A percentile compares a stretch with the other conserved stretches of the same genome.
phyloP scores from a whole-genome alignment of 768 basidiomycete genomes.

The Suillus weaverae region DNA sequence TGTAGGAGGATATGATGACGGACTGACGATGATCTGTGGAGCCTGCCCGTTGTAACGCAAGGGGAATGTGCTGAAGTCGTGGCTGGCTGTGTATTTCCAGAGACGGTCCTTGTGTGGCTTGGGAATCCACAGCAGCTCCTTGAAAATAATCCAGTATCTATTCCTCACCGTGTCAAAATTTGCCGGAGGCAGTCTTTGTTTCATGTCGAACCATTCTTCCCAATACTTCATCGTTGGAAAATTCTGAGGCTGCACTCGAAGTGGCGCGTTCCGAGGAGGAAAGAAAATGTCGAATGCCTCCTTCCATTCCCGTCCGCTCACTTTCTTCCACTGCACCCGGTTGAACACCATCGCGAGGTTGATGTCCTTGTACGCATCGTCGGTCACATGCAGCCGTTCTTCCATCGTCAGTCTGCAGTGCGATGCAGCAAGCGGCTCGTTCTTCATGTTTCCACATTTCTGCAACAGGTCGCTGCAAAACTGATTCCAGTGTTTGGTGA shows the following conservation, averaged over 20 bases:
- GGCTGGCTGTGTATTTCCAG: background rate
- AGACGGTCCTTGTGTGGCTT: conserved; percentile 1
- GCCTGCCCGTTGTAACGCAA: background rate
- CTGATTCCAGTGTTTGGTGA: background rate
- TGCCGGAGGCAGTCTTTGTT: background rate
- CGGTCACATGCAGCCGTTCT: background rate
- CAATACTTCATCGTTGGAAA: background rate
- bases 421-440: background rate
- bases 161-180: background rate
- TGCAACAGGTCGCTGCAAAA: background rate
- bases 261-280: background rate
- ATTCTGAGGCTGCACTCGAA: background rate
- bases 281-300: background rate
- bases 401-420: background rate
- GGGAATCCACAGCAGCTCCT: background rate
- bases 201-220: background rate
- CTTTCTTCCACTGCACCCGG: background rate
- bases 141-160: background rate
- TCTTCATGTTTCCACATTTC: conserved; percentile 1
- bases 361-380: background rate
- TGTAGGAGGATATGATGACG: background rate
- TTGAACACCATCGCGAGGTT: background rate
- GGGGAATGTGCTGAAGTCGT: background rate
- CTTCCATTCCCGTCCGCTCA: background rate
- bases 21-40: background rate